Percentiles rank a stretch among this genome's conserved stretches.
These are phyloP conservation scores for Escallonia rubra DNA, from an alignment of 129 eudicot genomes.

Conservation along the genomic window DNA sequence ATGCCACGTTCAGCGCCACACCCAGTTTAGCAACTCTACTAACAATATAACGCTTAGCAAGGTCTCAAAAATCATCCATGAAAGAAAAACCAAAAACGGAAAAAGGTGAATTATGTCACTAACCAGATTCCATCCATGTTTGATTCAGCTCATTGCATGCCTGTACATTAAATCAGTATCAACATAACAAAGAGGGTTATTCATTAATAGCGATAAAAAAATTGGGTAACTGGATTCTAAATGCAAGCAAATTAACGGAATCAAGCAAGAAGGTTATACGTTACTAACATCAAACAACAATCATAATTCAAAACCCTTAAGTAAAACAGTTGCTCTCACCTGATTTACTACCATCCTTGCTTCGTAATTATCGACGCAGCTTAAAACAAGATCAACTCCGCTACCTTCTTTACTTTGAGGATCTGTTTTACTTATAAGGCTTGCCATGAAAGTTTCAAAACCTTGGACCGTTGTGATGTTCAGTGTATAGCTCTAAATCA, in stretches of 20 bases:
- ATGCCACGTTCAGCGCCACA: too few relatives aligned
- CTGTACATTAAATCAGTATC: slow-evolving; percentile 27
- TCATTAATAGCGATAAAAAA: too few relatives aligned
- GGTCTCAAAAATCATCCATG: background rate
- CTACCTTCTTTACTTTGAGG: slow-evolving; percentile 59
- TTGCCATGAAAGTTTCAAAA: slow-evolving; percentile 81
- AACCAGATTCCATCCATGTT: slow-evolving; percentile 99
- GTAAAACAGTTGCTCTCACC: slow-evolving; percentile 37
- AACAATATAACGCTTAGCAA: too few relatives aligned
- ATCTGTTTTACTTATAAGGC: slow-evolving; percentile 68
- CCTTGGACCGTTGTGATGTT: slow-evolving; percentile 96
- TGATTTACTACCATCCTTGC: slow-evolving; percentile 99
- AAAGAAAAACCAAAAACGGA: background rate
- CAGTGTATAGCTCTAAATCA: slow-evolving; percentile 81
- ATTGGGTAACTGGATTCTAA: too few relatives aligned
- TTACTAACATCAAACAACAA: background rate
- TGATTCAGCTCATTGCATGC: slow-evolving; percentile 97
- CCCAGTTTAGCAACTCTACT: too few relatives aligned
- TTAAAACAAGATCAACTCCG: slow-evolving; percentile 93
- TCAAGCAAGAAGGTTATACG: background rate
- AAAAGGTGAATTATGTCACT: slow-evolving; percentile 8
- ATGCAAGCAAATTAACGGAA: too few relatives aligned
- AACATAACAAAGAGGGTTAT: too few relatives aligned
- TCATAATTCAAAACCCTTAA: background rate
- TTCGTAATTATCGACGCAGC: slow-evolving; percentile 98